A percentile compares a stretch with the other conserved stretches of the same genome.
These are phyloP conservation scores for Xylariaceae sp. DNA, from an alignment of 2,329 filamentous ascomycete genomes.

Conservation along the genomic window DNA sequence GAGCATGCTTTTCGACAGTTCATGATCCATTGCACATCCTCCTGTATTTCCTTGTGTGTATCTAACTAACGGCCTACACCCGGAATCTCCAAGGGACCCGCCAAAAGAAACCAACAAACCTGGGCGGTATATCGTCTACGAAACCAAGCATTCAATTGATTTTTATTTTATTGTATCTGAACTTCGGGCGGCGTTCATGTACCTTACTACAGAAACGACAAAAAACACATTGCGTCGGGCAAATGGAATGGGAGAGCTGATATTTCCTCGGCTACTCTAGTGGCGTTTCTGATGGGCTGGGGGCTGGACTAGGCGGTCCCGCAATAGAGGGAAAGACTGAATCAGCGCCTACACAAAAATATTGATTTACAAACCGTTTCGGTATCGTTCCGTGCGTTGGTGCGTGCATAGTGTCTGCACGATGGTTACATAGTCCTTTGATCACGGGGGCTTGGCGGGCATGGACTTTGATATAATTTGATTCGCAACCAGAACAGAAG, in stretches of 20 bases:
- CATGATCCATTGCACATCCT: conserved; percentile 3
- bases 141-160: conserved; percentile 11
- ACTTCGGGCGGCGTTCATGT: conserved; percentile 16
- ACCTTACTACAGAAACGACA: neutral
- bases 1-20: conserved; percentile 4
- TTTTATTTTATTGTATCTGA: conserved; percentile 8
- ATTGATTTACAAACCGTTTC: neutral
- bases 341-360: neutral
- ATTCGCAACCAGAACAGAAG: no score
- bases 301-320: neutral
- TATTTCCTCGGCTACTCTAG: conserved; percentile 1
- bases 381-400: neutral
- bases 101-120: neutral
- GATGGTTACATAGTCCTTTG: conserved; percentile 24
- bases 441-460: conserved; percentile 21
- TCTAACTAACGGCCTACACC: neutral
- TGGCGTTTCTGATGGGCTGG: neutral
- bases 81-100: neutral
- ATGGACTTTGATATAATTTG: no score
- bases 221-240: neutral
- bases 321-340: neutral
- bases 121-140: conserved; percentile 1
- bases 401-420: conserved; percentile 26
- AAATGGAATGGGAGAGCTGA: conserved; percentile 3
- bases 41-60: conserved; percentile 13